These are phyloP conservation scores for Ilex aquifolium DNA, from an alignment of 257 asterid genomes.

Conservation along the genomic window DNA sequence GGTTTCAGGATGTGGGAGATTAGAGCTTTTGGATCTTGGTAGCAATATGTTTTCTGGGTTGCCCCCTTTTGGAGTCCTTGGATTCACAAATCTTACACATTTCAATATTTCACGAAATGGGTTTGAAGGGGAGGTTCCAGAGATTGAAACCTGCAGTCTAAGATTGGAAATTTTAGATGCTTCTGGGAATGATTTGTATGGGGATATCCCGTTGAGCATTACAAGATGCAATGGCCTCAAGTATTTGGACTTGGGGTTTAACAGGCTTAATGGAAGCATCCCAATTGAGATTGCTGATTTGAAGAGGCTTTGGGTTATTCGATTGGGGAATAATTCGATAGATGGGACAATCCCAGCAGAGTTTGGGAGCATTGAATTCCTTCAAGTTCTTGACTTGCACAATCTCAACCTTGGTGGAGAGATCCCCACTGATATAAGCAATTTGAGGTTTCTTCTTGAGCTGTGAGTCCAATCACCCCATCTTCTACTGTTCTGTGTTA, in stretches of 20 bases:
- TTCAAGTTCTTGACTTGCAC: constrained; percentile 74
- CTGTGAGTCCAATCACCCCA: constrained; percentile 52
- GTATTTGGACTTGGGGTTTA: constrained; percentile 77
- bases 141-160: constrained; percentile 37
- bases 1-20: constrained; percentile 44
- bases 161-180: constrained; percentile 56
- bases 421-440: constrained; percentile 60
- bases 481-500: not conserved
- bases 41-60: constrained; percentile 60
- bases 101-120: constrained; percentile 61
- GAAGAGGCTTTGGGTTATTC: constrained; percentile 47
- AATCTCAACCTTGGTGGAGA: constrained; percentile 57
- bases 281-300: constrained; percentile 56
- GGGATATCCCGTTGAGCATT: constrained; percentile 58
- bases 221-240: constrained; percentile 52
- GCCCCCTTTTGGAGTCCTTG: constrained; percentile 60
- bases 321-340: constrained; percentile 61
- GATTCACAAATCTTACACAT: constrained; percentile 38
- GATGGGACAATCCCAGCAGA: constrained; percentile 60
- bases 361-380: constrained; percentile 71
- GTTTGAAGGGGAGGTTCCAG: constrained; percentile 51
- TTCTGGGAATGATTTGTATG: constrained; percentile 58
- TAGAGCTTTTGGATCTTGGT: constrained; percentile 86
- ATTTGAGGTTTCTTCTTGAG: constrained; percentile 79
- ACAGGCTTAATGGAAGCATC: constrained; percentile 61